Percentiles rank a stretch among this genome's conserved stretches.
Conservation (phyloP, 352 stramenopile genomes). For the Phytophthora rubi region DNA sequence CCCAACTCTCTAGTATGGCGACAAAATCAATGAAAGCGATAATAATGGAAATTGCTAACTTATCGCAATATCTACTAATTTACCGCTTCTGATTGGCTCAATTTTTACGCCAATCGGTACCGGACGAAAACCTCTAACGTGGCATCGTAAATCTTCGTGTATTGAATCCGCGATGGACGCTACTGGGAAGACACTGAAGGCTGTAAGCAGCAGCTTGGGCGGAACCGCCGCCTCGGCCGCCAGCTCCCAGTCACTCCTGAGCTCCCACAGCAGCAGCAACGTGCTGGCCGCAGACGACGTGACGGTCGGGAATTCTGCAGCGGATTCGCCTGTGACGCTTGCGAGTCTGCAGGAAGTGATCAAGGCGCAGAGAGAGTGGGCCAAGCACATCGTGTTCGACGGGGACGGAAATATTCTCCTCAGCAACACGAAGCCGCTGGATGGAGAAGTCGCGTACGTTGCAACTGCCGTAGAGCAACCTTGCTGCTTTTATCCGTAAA, state of each 20-base stretch:
- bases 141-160: background rate
- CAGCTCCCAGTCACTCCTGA: background rate
- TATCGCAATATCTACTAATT: no score
- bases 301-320: background rate
- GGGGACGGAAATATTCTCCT: conserved; percentile 56
- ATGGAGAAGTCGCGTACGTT: conserved; percentile 66
- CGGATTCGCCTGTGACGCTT: conserved; percentile 39
- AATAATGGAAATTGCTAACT: no score
- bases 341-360: conserved; percentile 57
- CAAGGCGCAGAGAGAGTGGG: conserved; percentile 74
- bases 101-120: background rate
- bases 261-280: conserved; percentile 1
- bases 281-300: background rate
- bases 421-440: conserved; percentile 63
- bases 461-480: background rate
- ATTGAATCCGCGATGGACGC: background rate
- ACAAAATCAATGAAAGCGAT: no score
- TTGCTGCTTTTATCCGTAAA: background rate
- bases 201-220: background rate
- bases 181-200: background rate
- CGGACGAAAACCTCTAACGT: background rate
- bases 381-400: conserved; percentile 68
- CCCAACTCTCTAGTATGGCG: no score
- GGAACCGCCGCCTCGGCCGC: background rate
- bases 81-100: background rate